phyloP scores from a whole-genome alignment of 306 rosid species.

The Fragaria nilgerrensis region DNA sequence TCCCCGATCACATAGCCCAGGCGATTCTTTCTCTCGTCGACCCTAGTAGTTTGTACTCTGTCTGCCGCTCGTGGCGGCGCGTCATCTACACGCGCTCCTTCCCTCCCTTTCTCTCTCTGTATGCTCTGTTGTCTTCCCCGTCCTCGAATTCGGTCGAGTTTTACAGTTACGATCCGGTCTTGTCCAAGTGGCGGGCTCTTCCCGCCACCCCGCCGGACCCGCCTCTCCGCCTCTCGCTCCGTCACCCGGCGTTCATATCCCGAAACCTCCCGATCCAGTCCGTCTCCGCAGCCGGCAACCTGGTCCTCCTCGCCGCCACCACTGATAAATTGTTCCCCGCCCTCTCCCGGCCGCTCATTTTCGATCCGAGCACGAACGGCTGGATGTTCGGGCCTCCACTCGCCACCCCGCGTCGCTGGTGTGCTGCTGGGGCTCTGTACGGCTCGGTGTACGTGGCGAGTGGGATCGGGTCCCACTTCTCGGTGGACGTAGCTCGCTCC shows the following conservation, averaged over 20 bases:
- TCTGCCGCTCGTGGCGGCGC: slow-evolving; percentile 16
- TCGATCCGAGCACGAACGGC: slow-evolving; percentile 32
- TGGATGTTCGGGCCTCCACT: slow-evolving; percentile 63
- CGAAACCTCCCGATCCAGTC: slow-evolving; percentile 71
- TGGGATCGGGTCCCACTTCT: slow-evolving; percentile 73
- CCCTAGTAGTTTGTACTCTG: background rate
- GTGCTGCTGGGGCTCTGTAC: slow-evolving; percentile 43
- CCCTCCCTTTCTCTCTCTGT: slow-evolving; percentile 4
- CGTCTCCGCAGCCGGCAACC: slow-evolving; percentile 42
- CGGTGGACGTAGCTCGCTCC: slow-evolving; percentile 46
- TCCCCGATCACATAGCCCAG: slow-evolving; percentile 79
- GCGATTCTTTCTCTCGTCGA: slow-evolving; percentile 38
- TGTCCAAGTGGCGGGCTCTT: slow-evolving; percentile 46
- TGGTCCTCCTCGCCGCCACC: slow-evolving; percentile 76
- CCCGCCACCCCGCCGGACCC: slow-evolving; percentile 52
- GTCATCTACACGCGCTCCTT: slow-evolving; percentile 4
- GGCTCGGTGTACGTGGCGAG: slow-evolving; percentile 61
- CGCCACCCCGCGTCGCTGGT: slow-evolving; percentile 71
- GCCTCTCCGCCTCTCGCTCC: slow-evolving; percentile 46
- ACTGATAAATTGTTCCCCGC: slow-evolving; percentile 56
- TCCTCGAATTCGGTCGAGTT: slow-evolving; percentile 22
- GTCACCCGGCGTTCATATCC: slow-evolving; percentile 81
- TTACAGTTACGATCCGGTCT: slow-evolving; percentile 58
- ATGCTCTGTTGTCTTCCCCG: background rate
- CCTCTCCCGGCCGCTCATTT: slow-evolving; percentile 59